Evolutionary conservation across 345 rosid genomes (phyloP), one percentile per base, ranked within the genome.

Genomic region (Punica granatum): DNA sequence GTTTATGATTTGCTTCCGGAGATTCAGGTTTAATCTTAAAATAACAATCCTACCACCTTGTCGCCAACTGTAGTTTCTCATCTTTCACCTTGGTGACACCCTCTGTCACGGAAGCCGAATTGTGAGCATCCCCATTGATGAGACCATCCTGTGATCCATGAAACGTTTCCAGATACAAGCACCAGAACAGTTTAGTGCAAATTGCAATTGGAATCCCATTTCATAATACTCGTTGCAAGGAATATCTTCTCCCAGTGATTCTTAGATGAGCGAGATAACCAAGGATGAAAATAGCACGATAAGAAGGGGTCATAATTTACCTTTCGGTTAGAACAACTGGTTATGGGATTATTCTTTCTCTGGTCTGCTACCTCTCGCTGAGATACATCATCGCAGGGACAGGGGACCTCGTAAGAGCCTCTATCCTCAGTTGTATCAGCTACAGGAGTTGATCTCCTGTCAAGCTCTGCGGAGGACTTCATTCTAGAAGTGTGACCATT

Each of bases 41-140:
- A 48, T 44, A 42, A 43, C 23, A 43, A 31, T 28, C 54, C 33
- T 33, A 21, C 35, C 15, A 77, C 79, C 84, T 77, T 70, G 59
- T 58, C 28, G 49, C 70, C 41, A 70, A 56, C 26, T 64, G 64
- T 7, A 6, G 30, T 34, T 75, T 62, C 67, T 69, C 74, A 69
- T 65, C 60, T 64, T 70, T 60, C 72, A 72, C 46, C 64, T 67
- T 34, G 28, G 31, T 33, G 56, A 68, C 25, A 32, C 34, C 48
- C 63, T 61, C 66, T 25, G 43, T 32, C 56, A 14, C 36, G n/a
- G 36, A 30, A n/a, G 64, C 41, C n/a, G 71, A 32, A 42, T 6
- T 49, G 18, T 10, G 32, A 60, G 11, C 56, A 42, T 68, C 42
- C 7, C 41, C 63, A 33, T 42, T 42, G 16, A 49, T 14, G 65